These are phyloP conservation scores for Talaromyces amestolkiae DNA, from an alignment of 2,329 filamentous ascomycete species.

Conservation along the genomic window DNA sequence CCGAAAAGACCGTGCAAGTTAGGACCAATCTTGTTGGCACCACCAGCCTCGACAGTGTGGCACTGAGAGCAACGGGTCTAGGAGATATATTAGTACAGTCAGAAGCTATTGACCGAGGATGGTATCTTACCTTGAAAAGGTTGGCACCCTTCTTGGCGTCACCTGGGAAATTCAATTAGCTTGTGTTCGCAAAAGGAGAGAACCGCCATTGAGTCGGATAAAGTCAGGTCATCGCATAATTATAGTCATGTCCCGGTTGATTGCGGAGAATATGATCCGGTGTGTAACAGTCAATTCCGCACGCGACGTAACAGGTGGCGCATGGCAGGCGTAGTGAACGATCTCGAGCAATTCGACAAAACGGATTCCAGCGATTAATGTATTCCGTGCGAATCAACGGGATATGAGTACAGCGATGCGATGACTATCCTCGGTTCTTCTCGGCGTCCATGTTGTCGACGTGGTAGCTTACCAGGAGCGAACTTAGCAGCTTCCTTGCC, in stretches of 20 bases:
- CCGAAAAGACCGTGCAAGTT: constrained; percentile 97
- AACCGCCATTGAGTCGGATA: not conserved
- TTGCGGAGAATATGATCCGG: not conserved
- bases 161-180: constrained; percentile 56
- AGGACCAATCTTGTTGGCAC: constrained; percentile 97
- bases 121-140: constrained; percentile 76
- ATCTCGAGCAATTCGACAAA: not conserved
- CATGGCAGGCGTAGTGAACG: not conserved
- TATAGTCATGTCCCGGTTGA: not conserved
- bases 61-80: constrained; percentile 93
- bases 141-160: constrained; percentile 94
- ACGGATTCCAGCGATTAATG: not conserved
- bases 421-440: constrained; percentile 11
- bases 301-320: not conserved
- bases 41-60: constrained; percentile 88
- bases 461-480: constrained; percentile 44
- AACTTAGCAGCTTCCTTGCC: constrained; percentile 43
- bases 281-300: not conserved
- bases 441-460: constrained; percentile 15
- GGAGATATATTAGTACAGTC: not conserved
- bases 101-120: not conserved
- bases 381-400: not conserved
- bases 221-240: constrained; percentile 18
- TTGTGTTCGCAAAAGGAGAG: constrained; percentile 19
- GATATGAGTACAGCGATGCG: constrained; percentile 5